A percentile compares a stretch with the other conserved stretches of the same genome.
These are phyloP conservation scores for Flaveria floridana DNA, from an alignment of 140 eudicot genomes.

Conservation along the genomic window DNA sequence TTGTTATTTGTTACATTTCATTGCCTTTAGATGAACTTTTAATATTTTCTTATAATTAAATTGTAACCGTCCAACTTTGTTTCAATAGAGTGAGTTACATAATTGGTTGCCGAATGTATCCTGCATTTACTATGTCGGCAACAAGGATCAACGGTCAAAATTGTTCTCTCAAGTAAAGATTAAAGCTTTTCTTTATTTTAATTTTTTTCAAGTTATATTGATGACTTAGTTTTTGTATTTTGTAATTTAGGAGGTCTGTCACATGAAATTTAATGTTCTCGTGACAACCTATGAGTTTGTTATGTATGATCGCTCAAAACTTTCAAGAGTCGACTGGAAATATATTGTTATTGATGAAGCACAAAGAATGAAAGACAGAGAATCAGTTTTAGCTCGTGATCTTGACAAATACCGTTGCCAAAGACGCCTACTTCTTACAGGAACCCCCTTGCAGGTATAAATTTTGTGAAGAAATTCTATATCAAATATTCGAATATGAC, in stretches of 20 bases:
- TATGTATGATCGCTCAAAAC: conserved; percentile 90
- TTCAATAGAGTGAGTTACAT: conserved; percentile 85
- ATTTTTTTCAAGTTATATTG: conserved; percentile 13
- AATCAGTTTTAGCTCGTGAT: conserved; percentile 97
- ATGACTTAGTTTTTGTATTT: not conserved
- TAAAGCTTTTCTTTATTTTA: not conserved
- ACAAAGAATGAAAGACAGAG: conserved; percentile 98
- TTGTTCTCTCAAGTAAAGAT: conserved; percentile 87
- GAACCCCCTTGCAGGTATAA: conserved; percentile 94
- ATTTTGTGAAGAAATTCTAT: not conserved
- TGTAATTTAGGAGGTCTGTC: conserved; percentile 63
- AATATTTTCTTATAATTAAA: not conserved
- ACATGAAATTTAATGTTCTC: conserved; percentile 87
- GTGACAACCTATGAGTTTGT: conserved; percentile 95
- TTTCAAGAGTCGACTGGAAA: conserved; percentile 94
- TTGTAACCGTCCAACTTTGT: conserved; percentile 29
- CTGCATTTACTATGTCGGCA: conserved; percentile 90
- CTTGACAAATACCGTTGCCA: conserved; percentile 97
- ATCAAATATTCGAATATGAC: not conserved
- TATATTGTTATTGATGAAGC: conserved; percentile 96
- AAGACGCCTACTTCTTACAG: conserved; percentile 93
- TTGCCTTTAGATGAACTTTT: not conserved
- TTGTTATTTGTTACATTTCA: conserved; percentile 10
- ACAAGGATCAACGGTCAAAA: conserved; percentile 87
- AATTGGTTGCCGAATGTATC: conserved; percentile 94